Base-by-base conservation (phyloP, 768 basidiomycete species). In the Xerocomellus chrysenteron region DNA sequence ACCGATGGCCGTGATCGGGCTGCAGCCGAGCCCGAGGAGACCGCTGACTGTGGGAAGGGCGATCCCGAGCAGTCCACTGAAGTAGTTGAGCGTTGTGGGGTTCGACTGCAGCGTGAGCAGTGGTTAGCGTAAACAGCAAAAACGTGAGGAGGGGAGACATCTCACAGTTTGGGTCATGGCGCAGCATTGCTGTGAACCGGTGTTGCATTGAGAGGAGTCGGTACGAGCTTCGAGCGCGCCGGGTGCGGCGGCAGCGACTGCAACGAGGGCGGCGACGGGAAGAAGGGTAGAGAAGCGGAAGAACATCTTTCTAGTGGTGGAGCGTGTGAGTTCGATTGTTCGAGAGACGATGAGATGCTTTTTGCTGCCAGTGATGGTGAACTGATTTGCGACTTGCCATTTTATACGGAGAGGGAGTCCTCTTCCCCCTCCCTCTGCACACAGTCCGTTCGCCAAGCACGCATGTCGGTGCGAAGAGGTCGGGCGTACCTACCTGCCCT, bases 221-320 rank as follows among this genome's bases (percentile, higher is more conserved):
- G 4, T 9, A 1, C 45, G 61, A 2, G 49, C 61, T 11, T 43
- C 26, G 26, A 26, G 26, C 26, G 26, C 26, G 26, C 4, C 4
- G 26, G 26, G 26, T 26, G 26, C 32, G 28, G 56, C 64, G 0
- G 47, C 24, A 6, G 19, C 64, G 7, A 41, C 30, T 17, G 47
- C 54, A 14, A 10, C 54, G 21, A 65, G 54, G 30, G 60, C 60
- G 45, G 43, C 50, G 45, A 65, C 24, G 17, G 57, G 42, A 42
- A 62, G 26, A 5, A 65, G 21, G 26, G 39, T 9, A 45, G 57
- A 32, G 21, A 55, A 39, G 42, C 47, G 52, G 21, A 41, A n/a
- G 36, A 13, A 52, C 63, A 65, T 65, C 3, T 47, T 42, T 45
- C 4, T 36, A 37, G 24, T 9, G 5, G n/a, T 28, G 16, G 32